A percentile compares a stretch with the other conserved stretches of the same genome.
phyloP scores from a whole-genome alignment of 352 stramenopile species.

The Blastocystis sp. region DNA sequence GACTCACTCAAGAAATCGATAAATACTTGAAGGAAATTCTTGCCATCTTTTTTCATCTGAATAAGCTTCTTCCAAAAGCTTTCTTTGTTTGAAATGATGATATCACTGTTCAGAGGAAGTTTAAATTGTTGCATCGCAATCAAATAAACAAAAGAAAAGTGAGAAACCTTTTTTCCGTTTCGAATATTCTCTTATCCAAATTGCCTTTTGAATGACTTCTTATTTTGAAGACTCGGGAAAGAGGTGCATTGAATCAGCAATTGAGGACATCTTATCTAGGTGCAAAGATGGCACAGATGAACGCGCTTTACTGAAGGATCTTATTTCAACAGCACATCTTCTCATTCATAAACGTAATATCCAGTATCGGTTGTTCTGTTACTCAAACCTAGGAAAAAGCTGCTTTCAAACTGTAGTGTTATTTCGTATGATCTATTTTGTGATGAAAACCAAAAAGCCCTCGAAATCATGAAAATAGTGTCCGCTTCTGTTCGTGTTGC shows the following conservation, averaged over 20 bases:
- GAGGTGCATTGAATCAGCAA: neutral
- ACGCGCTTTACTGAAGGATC: neutral
- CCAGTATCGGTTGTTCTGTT: neutral
- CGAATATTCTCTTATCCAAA: neutral
- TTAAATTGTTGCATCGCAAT: neutral
- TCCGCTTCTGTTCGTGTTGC: neutral
- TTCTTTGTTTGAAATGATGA: constrained; percentile 28
- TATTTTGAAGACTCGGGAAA: neutral
- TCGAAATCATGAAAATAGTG: neutral
- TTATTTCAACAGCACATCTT: neutral
- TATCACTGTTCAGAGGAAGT: neutral
- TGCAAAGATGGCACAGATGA: neutral
- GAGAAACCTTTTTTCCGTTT: neutral
- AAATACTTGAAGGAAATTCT: neutral
- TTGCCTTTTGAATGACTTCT: neutral
- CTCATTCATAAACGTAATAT: neutral
- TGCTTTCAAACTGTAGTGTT: neutral
- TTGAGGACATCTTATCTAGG: neutral
- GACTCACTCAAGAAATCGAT: neutral
- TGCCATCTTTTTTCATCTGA: constrained; percentile 42
- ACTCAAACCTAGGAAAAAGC: neutral
- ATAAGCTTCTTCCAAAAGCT: constrained; percentile 31
- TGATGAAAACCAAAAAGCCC: neutral
- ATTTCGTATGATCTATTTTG: neutral
- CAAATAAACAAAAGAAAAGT: neutral